Evolutionary conservation across 192 early-diverging fungal species (phyloP), one percentile per base, ranked within the genome.

Genomic region (Dissophora ornata): DNA sequence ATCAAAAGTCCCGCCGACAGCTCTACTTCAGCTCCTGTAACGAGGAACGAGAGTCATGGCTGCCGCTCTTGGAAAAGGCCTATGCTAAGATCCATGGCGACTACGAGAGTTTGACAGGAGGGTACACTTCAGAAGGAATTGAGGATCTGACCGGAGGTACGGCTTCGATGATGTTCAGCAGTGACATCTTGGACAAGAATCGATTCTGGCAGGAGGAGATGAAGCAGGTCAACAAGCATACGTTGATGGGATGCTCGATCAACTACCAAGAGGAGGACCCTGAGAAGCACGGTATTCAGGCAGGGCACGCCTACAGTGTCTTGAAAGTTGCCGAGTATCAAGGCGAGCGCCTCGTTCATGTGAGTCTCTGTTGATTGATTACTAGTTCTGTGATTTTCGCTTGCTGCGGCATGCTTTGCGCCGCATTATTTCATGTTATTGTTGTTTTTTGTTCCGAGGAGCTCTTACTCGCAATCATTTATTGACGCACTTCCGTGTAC

Each of bases 31-130:
- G 78, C 29, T 59, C 62, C 18, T 87, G 79, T 24, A 21, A 62
- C 3, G 80, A 85, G 44, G 58, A 67, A 30, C 81, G 82, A 25
- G 86, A 87, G 54, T 81, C 86, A 5, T 88, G 87, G 87, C 47
- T 85, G 40, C 85, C 85, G n/a, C 53, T 87, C 9, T 67, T 88
- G 57, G 87, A 88, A 61, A 88, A 88, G 49, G 87, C 85, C 5
- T 88, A 85, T 64, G 85, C 87, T 13, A 88, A 88, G 66, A 79
- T 83, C 25, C 83, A 88, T 81, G 80, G 82, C 18, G 74, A 78
- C 44, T 88, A 88, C 49, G 69, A 83, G 52, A 52, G 45, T n/a
- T 71, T 86, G 29, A 59, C 57, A 34, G 84, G 85, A 30, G 82
- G 85, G 11, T 62, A 42, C 22, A 74, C 71, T 6, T 63, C 82